Conservation (phyloP, 2,329 filamentous ascomycete species). For the Curvularia sp. region DNA sequence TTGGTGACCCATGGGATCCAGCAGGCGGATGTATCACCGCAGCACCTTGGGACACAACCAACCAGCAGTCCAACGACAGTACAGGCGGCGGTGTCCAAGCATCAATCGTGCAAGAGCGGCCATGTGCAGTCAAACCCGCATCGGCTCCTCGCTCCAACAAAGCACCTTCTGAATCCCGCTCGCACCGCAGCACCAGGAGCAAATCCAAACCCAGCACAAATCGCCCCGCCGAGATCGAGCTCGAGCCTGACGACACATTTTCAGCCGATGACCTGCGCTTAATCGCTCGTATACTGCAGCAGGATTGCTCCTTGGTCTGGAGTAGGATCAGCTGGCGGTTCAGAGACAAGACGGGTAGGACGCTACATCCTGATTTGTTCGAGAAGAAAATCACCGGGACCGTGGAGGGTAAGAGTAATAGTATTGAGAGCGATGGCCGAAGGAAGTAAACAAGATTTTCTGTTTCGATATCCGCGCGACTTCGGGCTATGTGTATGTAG, state of each 20-base stretch:
- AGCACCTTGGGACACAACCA: neutral
- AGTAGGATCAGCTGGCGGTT: constrained; percentile 57
- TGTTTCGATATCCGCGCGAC: neutral
- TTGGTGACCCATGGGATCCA: neutral
- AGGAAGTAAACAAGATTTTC: neutral
- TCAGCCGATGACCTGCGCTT: constrained; percentile 48
- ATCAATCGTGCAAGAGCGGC: neutral
- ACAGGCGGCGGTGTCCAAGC: neutral
- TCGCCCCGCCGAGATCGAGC: constrained; percentile 24
- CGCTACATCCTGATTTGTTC: constrained; percentile 54
- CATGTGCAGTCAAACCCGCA: neutral
- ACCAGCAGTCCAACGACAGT: neutral
- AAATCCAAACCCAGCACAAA: neutral
- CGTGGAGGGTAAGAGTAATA: constrained; percentile 20
- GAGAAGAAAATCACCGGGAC: constrained; percentile 51
- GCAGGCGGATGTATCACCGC: neutral
- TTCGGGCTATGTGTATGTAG: neutral
- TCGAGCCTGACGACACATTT: constrained; percentile 41
- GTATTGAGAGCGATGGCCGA: neutral
- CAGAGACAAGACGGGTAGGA: constrained; percentile 58
- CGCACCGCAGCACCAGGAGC: constrained; percentile 4
- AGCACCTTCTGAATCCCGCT: constrained; percentile 2
- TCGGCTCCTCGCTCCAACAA: constrained; percentile 10
- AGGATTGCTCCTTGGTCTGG: constrained; percentile 57
- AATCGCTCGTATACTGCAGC: constrained; percentile 54